These are phyloP conservation scores for Corchorus olitorius DNA, from an alignment of 345 rosid genomes.

Conservation along the genomic window DNA sequence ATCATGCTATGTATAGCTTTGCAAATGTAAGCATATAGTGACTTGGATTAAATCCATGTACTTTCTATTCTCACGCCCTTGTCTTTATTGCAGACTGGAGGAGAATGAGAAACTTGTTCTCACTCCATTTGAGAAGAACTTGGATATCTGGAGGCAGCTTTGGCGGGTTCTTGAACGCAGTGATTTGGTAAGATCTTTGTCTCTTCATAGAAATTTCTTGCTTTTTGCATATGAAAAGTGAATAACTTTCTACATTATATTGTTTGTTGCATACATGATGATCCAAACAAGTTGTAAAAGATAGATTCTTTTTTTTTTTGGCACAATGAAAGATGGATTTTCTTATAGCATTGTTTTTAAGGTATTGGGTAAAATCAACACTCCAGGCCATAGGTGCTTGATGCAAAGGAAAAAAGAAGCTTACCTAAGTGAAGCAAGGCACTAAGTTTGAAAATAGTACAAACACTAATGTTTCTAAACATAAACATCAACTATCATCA, in stretches of 20 bases:
- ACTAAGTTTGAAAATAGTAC: background rate
- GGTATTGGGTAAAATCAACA: background rate
- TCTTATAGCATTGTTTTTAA: background rate
- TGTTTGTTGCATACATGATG: background rate
- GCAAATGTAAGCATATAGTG: background rate
- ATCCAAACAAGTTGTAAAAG: background rate
- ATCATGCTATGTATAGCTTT: background rate
- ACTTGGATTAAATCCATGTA: background rate
- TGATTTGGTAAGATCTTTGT: slow-evolving; percentile 68
- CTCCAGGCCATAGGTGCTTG: background rate
- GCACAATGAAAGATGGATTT: no score
- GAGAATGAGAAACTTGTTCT: slow-evolving; percentile 93
- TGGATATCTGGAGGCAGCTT: slow-evolving; percentile 98
- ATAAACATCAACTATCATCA: background rate
- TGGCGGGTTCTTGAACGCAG: slow-evolving; percentile 98
- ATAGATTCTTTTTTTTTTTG: background rate
- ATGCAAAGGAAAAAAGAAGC: background rate
- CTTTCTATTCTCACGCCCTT: slow-evolving; percentile 11
- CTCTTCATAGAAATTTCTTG: background rate
- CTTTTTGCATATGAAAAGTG: background rate
- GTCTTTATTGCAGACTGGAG: slow-evolving; percentile 64
- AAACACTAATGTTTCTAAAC: background rate
- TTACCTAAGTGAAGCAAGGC: background rate
- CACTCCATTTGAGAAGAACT: slow-evolving; percentile 96
- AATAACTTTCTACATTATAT: background rate